A percentile compares a stretch with the other conserved stretches of the same genome.
Evolutionary conservation across 352 stramenopile species (phyloP).

Genomic region (Globisporangium paroecandrum): DNA sequence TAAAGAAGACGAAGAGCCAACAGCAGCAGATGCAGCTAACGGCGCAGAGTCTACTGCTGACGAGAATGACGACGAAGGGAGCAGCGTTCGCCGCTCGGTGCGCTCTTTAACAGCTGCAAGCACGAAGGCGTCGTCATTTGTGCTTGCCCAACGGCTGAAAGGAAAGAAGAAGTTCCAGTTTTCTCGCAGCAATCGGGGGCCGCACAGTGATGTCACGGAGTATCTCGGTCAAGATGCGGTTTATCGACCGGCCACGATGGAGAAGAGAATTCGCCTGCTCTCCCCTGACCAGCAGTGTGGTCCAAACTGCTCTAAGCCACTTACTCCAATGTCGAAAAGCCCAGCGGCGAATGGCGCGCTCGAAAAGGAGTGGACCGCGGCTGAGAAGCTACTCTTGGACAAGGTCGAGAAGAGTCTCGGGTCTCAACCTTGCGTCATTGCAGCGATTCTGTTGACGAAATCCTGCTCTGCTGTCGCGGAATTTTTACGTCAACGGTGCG

Average conservation of each 20-base stretch:
- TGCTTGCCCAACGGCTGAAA: constrained; percentile 25
- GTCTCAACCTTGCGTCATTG: constrained; percentile 37
- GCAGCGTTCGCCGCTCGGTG: constrained; percentile 28
- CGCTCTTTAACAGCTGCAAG: constrained; percentile 50
- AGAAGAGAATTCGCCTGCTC: constrained; percentile 25
- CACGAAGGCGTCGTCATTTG: constrained; percentile 47
- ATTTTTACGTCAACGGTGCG: constrained; percentile 11
- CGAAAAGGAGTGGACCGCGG: constrained; percentile 27
- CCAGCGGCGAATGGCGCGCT: neutral
- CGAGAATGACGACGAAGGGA: constrained; percentile 17
- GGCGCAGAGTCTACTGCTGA: constrained; percentile 11
- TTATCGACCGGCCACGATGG: constrained; percentile 42
- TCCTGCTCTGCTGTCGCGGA: constrained; percentile 38
- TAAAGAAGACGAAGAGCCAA: constrained; percentile 6
- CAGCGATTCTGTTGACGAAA: constrained; percentile 35
- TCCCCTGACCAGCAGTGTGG: constrained; percentile 26
- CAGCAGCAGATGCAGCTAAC: constrained; percentile 11
- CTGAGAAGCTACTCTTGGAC: constrained; percentile 42
- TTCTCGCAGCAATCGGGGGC: constrained; percentile 26
- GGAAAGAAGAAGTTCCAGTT: constrained; percentile 31
- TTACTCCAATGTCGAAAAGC: constrained; percentile 6
- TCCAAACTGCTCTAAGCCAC: constrained; percentile 21
- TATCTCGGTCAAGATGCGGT: constrained; percentile 49
- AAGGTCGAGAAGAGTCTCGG: constrained; percentile 39
- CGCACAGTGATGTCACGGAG: constrained; percentile 41